Conservation (phyloP, 148 eudicot species). For the Heliosperma pusillum region DNA sequence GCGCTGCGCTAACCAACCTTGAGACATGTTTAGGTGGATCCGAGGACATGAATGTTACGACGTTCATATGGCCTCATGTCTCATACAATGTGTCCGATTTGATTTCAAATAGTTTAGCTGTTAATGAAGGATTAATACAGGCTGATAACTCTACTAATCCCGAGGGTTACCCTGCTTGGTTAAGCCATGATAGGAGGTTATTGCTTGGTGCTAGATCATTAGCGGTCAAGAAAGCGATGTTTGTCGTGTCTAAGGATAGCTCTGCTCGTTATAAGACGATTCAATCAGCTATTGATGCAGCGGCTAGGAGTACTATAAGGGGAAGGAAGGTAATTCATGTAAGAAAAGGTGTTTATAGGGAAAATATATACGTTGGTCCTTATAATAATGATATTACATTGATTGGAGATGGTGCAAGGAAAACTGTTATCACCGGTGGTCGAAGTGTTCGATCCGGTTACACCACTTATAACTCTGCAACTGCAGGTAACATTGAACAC, state of each 20-base stretch:
- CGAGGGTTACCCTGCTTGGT: slow-evolving; percentile 34
- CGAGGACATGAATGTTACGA: slow-evolving; percentile 36
- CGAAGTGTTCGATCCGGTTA: slow-evolving; percentile 52
- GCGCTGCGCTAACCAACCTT: slow-evolving; percentile 42
- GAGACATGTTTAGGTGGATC: slow-evolving; percentile 37
- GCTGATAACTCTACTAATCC: not conserved
- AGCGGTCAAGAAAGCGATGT: slow-evolving; percentile 22
- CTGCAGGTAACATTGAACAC: slow-evolving; percentile 45
- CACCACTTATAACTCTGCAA: slow-evolving; percentile 64
- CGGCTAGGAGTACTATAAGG: slow-evolving; percentile 25
- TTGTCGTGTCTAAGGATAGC: slow-evolving; percentile 42
- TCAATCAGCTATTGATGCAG: slow-evolving; percentile 52
- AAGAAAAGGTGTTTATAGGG: slow-evolving; percentile 43
- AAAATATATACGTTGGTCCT: slow-evolving; percentile 36
- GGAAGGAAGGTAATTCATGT: slow-evolving; percentile 40
- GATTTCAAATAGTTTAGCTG: slow-evolving; percentile 38
- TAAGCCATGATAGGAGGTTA: slow-evolving; percentile 26
- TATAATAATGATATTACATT: slow-evolving; percentile 49
- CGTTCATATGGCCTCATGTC: slow-evolving; percentile 33
- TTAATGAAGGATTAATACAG: slow-evolving; percentile 32
- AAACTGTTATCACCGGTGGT: slow-evolving; percentile 52
- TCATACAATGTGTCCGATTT: slow-evolving; percentile 41
- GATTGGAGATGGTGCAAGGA: slow-evolving; percentile 62
- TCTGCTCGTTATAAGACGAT: slow-evolving; percentile 35
- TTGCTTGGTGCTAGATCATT: slow-evolving; percentile 20